Evolutionary conservation across 345 rosid genomes (phyloP), one percentile per base, ranked within the genome.

Genomic region (Hirschfeldia incana): DNA sequence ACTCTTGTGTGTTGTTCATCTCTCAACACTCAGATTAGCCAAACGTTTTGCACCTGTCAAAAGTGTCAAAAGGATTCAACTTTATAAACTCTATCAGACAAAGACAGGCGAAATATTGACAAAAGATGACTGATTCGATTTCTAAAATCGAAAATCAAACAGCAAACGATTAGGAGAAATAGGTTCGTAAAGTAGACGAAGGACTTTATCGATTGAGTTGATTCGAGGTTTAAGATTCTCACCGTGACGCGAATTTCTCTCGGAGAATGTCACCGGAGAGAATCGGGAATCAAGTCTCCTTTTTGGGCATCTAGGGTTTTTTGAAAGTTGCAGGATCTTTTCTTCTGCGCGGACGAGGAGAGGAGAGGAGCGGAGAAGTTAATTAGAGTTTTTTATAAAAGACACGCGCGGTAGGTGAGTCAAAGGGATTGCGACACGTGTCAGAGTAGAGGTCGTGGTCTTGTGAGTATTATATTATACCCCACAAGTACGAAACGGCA

Each of bases 1-100:
- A 64, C 51, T 70, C 76, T 21, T n/a, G 46, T n/a, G 64, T 32
- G 72, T 16, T 32, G 72, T 16, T 70, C 83, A 80, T 80, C 83
- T 80, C 32, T 6, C 76, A 29, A 55, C 21, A 49, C 75, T 36
- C 78, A 51, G 66, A 62, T 4, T 49, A 12, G 10, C 28, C 32
- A 72, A 78, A 4, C 69, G 4, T 46, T 33, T 58, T 21, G 2
- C 44, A 49, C 69, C 82, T 79, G 27, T 51, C 33, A 55, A 5
- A 42, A 28, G 27, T 11, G 39, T 32, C 57, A 58, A 32, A 63
- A 64, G 5, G 21, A 72, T 1, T 33, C 44, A 46, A 78, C 46
- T 46, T 29, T 12, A 65, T 33, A 21, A 28, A 42, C 12, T 39
- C 10, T 17, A 69, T 5, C 49, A 11, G 30, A 1, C 33, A 21